These are phyloP conservation scores for Chlorociboria aeruginascens DNA, from an alignment of 495 filamentous ascomycete genomes.

Conservation along the genomic window DNA sequence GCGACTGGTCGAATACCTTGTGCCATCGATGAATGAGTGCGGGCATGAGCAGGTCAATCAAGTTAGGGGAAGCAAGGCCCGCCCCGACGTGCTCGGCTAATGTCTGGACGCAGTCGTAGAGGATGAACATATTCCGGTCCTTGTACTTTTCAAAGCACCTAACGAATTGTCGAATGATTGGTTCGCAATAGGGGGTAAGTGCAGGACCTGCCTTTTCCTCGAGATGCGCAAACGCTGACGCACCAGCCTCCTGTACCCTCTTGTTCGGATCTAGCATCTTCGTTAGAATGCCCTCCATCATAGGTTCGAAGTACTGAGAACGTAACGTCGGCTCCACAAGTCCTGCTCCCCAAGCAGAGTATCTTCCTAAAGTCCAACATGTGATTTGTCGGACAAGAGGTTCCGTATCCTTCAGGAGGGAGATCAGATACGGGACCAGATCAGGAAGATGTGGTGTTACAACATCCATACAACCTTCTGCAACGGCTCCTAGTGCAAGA, in stretches of 20 bases:
- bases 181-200: conserved; percentile 72
- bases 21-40: conserved; percentile 85
- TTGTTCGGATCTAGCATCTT: conserved; percentile 97
- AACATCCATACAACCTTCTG: conserved; percentile 84
- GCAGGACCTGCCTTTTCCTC: conserved; percentile 82
- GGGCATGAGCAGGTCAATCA: conserved; percentile 84
- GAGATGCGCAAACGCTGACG: conserved; percentile 90
- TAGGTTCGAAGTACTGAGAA: conserved; percentile 76
- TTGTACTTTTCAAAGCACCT: conserved; percentile 90
- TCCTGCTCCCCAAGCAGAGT: conserved; percentile 85
- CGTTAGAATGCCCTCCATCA: conserved; percentile 92
- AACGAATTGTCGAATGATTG: conserved; percentile 88
- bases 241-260: conserved; percentile 92
- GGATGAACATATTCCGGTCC: conserved; percentile 95
- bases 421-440: conserved; percentile 82
- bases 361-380: conserved; percentile 92
- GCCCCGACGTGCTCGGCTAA: conserved; percentile 84
- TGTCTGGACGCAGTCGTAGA: conserved; percentile 98
- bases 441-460: conserved; percentile 87
- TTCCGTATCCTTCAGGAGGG: conserved; percentile 70
- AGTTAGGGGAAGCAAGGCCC: conserved; percentile 61
- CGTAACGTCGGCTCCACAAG: conserved; percentile 53
- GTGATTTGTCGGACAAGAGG: conserved; percentile 96
- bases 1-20: conserved; percentile 74
- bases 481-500: conserved; percentile 86